Evolutionary conservation across 2,329 filamentous ascomycete species (phyloP), one percentile per base, ranked within the genome.

Genomic region (Pseudocercospora musae): DNA sequence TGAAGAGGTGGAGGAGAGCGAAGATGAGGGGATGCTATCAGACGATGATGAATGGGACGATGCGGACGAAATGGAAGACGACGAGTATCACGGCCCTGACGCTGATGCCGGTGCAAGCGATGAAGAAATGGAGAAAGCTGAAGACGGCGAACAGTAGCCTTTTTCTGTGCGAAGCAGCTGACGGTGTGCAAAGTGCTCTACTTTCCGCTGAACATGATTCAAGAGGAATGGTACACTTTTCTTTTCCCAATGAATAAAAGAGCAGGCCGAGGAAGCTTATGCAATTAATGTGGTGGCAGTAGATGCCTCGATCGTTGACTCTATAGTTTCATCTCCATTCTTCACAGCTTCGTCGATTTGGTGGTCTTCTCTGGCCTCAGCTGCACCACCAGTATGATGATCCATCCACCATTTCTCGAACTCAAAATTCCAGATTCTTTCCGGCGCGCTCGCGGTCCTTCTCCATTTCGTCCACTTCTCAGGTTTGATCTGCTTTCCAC

Each of bases 1-100:
- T 64, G 73, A 81, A 60, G 75, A 79, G 40, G 78, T 77, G 2
- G 76, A 77, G 6, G 76, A 78, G 15, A 73, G 62, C 52, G 75
- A 74, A 18, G 72, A 76, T 4, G 74, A 75, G 20, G 75, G 75
- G 20, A 75, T 76, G 21, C 72, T 69, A 40, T 81, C 82, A 58
- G 81, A 82, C 44, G 82, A 83, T 73, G 80, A 84, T 66, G 82
- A 84, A 64, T 81, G 81, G 60, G 78, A 75, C 49, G 78, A 80
- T 44, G 77, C 80, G 58, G 73, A 73, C 13, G 74, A 74, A 20
- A 59, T 66, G 46, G 63, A 68, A 42, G 65, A 68, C 8, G 66
- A 71, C 49, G 65, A 69, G 25, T 67, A 69, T 25, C 64, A 60
- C 4, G 63, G 61, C 15, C 57, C 57, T 25, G 66, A 59, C 5